phyloP scores from a whole-genome alignment of 495 filamentous ascomycete genomes.

The Penicillium angulare region DNA sequence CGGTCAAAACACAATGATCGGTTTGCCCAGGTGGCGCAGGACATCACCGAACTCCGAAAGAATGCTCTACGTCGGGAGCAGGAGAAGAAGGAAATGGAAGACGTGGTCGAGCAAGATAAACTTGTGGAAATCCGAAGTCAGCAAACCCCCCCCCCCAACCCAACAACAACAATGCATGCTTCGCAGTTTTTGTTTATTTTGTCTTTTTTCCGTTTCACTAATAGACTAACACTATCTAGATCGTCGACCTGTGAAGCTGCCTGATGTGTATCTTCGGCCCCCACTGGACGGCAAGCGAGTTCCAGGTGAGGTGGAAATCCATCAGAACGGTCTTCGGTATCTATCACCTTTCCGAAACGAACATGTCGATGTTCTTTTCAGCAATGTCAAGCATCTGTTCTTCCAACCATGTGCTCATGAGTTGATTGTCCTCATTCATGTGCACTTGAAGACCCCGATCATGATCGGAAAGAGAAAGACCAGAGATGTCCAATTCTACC shows the following conservation, averaged over 20 bases:
- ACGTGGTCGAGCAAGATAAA: constrained; percentile 99
- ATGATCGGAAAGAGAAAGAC: constrained; percentile 99
- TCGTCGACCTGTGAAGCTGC: constrained; percentile 80
- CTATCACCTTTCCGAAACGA: constrained; percentile 78
- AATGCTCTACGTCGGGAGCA: constrained; percentile 85
- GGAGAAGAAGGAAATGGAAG: constrained; percentile 99
- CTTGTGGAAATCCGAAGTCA: constrained; percentile 85
- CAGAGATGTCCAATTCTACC: constrained; percentile 96
- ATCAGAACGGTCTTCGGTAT: constrained; percentile 98
- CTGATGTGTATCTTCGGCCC: constrained; percentile 91
- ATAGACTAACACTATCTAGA: constrained; percentile 48
- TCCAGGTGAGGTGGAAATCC: constrained; percentile 91
- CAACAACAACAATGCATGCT: no score
- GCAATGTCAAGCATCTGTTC: constrained; percentile 97
- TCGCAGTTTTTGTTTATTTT: no score
- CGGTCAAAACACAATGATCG: constrained; percentile 83
- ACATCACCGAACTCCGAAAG: constrained; percentile 93
- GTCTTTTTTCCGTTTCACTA: no score
- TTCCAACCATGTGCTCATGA: constrained; percentile 97
- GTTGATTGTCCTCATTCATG: constrained; percentile 95
- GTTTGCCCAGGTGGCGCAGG: constrained; percentile 81
- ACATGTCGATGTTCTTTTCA: constrained; percentile 94
- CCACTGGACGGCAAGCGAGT: constrained; percentile 95
- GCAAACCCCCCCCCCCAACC: constrained; percentile 16
- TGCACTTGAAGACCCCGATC: constrained; percentile 96